Evolutionary conservation across 2,329 filamentous ascomycete species (phyloP).

Genomic region (Trichoderma hamatum): DNA sequence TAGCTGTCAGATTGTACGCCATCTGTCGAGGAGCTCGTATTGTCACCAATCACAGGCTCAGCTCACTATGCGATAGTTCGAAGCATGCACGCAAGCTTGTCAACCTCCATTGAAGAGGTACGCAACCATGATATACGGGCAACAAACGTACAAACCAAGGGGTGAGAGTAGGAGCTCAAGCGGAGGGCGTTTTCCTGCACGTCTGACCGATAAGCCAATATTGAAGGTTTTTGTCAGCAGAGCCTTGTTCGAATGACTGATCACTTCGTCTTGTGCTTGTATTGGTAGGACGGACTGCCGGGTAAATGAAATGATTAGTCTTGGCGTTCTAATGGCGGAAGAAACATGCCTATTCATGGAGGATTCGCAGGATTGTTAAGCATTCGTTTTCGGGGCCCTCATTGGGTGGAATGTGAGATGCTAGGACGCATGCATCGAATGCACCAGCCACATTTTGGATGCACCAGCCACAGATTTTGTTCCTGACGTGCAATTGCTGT

Average conservation of each 20-base stretch:
- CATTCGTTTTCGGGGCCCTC: not conserved
- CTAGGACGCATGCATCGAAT: not conserved
- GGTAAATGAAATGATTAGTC: not conserved
- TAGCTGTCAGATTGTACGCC: not conserved
- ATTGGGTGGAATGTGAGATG: not conserved
- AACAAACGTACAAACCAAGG: not conserved
- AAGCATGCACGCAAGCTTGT: not conserved
- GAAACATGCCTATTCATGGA: not conserved
- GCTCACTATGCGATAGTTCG: not conserved
- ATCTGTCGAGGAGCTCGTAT: not conserved
- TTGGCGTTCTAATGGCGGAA: not conserved
- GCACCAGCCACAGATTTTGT: slow-evolving; percentile 23
- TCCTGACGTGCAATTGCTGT: not conserved
- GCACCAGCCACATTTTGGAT: not conserved
- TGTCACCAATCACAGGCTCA: not conserved
- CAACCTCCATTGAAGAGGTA: not conserved
- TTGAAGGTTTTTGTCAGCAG: not conserved
- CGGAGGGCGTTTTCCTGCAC: too few relatives aligned
- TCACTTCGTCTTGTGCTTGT: not conserved
- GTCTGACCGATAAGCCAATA: too few relatives aligned
- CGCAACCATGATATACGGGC: not conserved
- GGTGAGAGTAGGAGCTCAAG: not conserved
- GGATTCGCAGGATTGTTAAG: not conserved
- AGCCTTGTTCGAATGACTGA: not conserved
- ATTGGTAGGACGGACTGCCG: not conserved